Conservation (phyloP, 805 yeast species). For the Metschnikowia sp. region DNA sequence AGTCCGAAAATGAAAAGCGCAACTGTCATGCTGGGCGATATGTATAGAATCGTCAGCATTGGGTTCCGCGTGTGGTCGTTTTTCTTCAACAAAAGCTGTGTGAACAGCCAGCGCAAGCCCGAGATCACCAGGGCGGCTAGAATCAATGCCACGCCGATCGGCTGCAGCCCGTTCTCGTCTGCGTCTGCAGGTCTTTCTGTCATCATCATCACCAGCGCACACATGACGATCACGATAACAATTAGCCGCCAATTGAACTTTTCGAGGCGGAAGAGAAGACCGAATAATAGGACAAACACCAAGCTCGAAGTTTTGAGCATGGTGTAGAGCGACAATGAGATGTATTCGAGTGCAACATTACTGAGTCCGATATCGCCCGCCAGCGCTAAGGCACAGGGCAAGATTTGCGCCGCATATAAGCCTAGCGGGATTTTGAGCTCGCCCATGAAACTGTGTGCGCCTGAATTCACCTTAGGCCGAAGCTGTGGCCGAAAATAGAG, state of each 20-base stretch:
- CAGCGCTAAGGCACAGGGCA: constrained; percentile 84
- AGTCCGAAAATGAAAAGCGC: constrained; percentile 61
- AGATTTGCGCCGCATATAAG: constrained; percentile 48
- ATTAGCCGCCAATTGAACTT: constrained; percentile 63
- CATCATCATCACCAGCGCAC: constrained; percentile 85
- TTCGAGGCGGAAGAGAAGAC: constrained; percentile 78
- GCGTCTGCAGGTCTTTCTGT: constrained; percentile 41
- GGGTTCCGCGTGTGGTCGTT: constrained; percentile 67
- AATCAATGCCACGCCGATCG: constrained; percentile 69
- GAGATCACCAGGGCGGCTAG: constrained; percentile 75
- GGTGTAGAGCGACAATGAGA: constrained; percentile 82
- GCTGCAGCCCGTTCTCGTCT: constrained; percentile 20
- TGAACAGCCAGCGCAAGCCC: constrained; percentile 93
- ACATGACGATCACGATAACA: constrained; percentile 73
- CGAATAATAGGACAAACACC: constrained; percentile 85
- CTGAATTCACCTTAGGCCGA: constrained; percentile 33
- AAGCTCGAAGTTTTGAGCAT: constrained; percentile 89
- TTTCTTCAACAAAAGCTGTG: constrained; percentile 72
- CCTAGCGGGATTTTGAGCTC: constrained; percentile 20
- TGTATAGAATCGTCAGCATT: constrained; percentile 73
- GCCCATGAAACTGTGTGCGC: constrained; percentile 7
- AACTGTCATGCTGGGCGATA: constrained; percentile 80
- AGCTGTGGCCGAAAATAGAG: constrained; percentile 47
- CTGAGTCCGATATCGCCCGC: constrained; percentile 95
- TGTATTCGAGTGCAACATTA: constrained; percentile 74